Evolutionary conservation across 2,329 filamentous ascomycete species (phyloP).

Genomic region (Elsinoe necatrix): DNA sequence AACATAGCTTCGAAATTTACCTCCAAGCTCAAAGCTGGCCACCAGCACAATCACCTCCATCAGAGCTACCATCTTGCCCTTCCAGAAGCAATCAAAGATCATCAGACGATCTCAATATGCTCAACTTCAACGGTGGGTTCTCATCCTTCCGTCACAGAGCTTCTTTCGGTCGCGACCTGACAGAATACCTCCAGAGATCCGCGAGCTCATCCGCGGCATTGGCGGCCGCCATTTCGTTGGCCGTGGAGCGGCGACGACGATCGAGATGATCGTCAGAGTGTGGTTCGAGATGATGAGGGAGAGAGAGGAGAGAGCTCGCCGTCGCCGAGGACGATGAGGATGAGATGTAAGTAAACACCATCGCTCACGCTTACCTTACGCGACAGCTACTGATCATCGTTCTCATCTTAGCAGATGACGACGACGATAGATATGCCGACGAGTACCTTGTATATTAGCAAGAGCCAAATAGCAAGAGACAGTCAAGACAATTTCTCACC

Average conservation of each 20-base stretch:
- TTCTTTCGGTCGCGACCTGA: background rate
- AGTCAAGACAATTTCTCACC: background rate
- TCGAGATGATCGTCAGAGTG: constrained; percentile 2
- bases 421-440: background rate
- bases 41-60: background rate
- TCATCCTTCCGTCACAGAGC: background rate
- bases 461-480: background rate
- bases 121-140: background rate
- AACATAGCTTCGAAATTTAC: background rate
- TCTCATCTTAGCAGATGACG: background rate
- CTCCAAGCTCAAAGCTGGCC: background rate
- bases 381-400: background rate
- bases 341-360: background rate
- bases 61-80: background rate
- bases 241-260: background rate
- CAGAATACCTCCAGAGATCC: constrained; percentile 1
- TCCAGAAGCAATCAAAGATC: background rate
- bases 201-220: background rate
- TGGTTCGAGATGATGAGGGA: background rate
- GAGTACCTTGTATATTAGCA: background rate
- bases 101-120: background rate
- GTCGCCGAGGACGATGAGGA: background rate
- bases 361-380: background rate
- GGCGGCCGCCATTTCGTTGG: background rate
- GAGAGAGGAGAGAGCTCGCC: background rate